These are phyloP conservation scores for Xylaria curta DNA, from an alignment of 495 filamentous ascomycete genomes.

Conservation along the genomic window DNA sequence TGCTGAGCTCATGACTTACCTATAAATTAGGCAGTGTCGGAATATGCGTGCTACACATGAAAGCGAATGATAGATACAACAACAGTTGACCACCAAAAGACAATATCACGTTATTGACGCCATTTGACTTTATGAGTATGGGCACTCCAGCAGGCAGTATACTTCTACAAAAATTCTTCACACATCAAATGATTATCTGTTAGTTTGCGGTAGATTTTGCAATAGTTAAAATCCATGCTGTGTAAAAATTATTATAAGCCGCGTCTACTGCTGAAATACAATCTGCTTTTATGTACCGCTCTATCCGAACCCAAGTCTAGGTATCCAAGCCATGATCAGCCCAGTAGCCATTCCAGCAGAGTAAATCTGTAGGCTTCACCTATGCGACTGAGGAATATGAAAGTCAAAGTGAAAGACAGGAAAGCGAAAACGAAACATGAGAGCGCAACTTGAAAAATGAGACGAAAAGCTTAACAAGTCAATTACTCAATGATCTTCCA, in stretches of 20 bases:
- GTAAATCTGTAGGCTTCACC: neutral
- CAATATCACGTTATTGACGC: no score
- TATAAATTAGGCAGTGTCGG: no score
- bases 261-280: neutral
- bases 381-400: neutral
- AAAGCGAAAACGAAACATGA: neutral
- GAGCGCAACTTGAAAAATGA: neutral
- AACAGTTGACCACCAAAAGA: no score
- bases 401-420: neutral
- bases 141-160: no score
- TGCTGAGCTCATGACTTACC: no score
- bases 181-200: no score
- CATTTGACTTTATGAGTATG: no score
- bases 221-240: neutral
- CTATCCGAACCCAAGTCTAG: neutral
- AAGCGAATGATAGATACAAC: no score
- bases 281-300: neutral
- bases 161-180: neutral
- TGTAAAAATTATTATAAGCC: neutral
- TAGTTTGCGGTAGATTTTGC: neutral
- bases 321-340: no score
- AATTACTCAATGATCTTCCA: constrained; percentile 38
- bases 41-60: no score
- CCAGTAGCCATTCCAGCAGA: neutral
- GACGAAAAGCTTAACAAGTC: neutral